Base-by-base conservation (phyloP, 768 basidiomycete species). In the Amanita muscaria region DNA sequence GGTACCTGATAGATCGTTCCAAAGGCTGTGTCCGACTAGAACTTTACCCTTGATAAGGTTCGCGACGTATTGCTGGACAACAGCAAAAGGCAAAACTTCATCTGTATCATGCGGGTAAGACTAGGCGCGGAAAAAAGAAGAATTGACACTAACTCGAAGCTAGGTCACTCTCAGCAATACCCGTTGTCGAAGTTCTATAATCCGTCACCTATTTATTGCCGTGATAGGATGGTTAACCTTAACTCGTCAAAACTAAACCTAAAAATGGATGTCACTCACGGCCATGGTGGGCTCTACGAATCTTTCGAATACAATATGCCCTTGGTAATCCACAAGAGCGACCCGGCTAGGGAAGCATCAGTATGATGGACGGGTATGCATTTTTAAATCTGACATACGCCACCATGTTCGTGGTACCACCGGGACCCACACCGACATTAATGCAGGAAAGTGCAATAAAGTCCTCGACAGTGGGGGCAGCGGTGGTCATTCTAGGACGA, bases 341-440 rank as follows among this genome's bases (percentile, higher is more conserved):
- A 72, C 66, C 8, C 68, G 69, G 22, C 72, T 74, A 10, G 34
- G 14, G 49, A 25, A 37, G 34, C 39, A 29, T 8, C n/a, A 36
- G 39, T 37, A 37, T 38, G 40, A 22, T 12, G 15, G 32, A 27
- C 25, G 5, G 11, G 41, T 33, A 44, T 24, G 42, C 42, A 27
- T 11, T 30, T n/a, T 8, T 21, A 31, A 31, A n/a, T 6, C 15
- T 8, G 33, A 71, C 81, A 50, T 65, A 88, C 87, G 85, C 87
- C 27, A 89, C 68, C 79, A 89, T 83, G 30, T 80, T 75, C 2
- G 87, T 89, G 12, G 81, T 81, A 5, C 87, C 87, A 3, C 86
- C 85, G 14, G 83, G 80, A 22, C 85, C 85, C 29, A 84, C 80
- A 10, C 87, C 87, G n/a, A 88, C 80, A 50, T 77, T 79, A 40